A percentile compares a stretch with the other conserved stretches of the same genome.
Conservation (phyloP, 768 basidiomycete genomes). For the Cyathus striatus region DNA sequence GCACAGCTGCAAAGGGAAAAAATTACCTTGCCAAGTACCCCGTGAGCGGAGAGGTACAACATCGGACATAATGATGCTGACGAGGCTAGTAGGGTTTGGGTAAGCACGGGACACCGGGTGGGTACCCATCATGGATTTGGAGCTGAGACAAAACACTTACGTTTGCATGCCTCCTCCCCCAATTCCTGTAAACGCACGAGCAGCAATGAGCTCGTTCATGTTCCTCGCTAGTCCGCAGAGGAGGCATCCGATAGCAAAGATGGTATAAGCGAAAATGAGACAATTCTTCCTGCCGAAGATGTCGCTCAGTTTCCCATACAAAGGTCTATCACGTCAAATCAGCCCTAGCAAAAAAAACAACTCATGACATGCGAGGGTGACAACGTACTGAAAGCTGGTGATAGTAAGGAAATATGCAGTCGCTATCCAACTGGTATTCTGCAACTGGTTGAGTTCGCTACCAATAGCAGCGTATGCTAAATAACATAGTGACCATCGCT, state of each 20-base stretch:
- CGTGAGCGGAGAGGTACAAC: constrained; percentile 55
- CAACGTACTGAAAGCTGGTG: constrained; percentile 52
- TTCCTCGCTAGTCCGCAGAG: constrained; percentile 48
- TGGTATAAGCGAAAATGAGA: constrained; percentile 46
- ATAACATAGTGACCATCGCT: neutral
- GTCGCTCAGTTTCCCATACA: constrained; percentile 63
- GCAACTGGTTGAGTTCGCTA: constrained; percentile 54
- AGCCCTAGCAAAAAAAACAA: neutral
- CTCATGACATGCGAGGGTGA: no score
- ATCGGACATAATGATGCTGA: constrained; percentile 64
- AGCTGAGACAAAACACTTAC: constrained; percentile 25
- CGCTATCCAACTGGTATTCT: constrained; percentile 65
- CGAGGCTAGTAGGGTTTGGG: constrained; percentile 30
- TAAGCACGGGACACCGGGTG: neutral
- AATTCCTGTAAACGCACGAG: constrained; percentile 52
- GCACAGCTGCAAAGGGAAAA: neutral
- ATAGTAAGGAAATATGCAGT: constrained; percentile 58
- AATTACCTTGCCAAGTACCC: constrained; percentile 65
- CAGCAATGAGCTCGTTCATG: constrained; percentile 48
- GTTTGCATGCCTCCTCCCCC: constrained; percentile 63
- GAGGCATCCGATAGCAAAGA: constrained; percentile 51
- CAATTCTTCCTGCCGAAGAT: constrained; percentile 61
- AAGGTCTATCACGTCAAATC: constrained; percentile 31
- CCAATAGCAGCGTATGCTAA: constrained; percentile 48
- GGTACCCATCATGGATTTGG: neutral